A percentile compares a stretch with the other conserved stretches of the same genome.
Conservation (phyloP, 345 rosid species). For the Jatropha curcas region DNA sequence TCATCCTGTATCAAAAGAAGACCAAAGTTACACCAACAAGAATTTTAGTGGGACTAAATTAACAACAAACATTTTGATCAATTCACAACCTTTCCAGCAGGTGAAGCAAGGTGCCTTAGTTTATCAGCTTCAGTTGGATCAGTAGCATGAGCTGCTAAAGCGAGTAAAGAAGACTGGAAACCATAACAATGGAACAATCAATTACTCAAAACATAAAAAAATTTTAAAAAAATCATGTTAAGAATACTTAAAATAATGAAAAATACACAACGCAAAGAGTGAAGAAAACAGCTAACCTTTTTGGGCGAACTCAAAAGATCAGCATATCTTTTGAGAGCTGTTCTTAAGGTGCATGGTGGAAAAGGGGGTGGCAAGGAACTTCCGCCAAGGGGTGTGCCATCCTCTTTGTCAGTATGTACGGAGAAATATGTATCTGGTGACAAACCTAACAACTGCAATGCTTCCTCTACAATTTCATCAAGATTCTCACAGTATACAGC, state of each 20-base stretch:
- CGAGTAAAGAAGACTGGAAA: constrained; percentile 78
- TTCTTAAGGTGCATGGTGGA: constrained; percentile 77
- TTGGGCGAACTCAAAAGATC: constrained; percentile 87
- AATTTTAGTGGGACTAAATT: background rate
- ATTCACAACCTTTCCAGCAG: constrained; percentile 79
- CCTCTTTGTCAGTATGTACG: constrained; percentile 79
- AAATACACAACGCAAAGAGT: background rate
- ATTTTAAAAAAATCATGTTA: background rate
- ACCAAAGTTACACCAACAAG: constrained; percentile 5
- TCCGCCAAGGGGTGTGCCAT: constrained; percentile 81
- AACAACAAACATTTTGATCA: background rate
- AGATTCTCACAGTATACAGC: constrained; percentile 83
- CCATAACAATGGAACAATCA: constrained; percentile 13
- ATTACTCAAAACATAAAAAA: background rate
- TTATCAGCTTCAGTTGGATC: constrained; percentile 89
- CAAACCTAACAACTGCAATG: constrained; percentile 60
- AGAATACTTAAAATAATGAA: background rate
- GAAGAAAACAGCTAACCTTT: constrained; percentile 57
- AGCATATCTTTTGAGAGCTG: constrained; percentile 79
- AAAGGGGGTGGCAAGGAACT: constrained; percentile 86
- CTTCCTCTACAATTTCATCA: constrained; percentile 87
- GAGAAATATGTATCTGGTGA: constrained; percentile 86
- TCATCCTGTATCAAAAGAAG: constrained; percentile 56
- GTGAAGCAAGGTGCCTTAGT: constrained; percentile 78
- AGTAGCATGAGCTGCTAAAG: constrained; percentile 93